Evolutionary conservation across 1,139 yeast species (phyloP).

Genomic region (Diutina sp.): DNA sequence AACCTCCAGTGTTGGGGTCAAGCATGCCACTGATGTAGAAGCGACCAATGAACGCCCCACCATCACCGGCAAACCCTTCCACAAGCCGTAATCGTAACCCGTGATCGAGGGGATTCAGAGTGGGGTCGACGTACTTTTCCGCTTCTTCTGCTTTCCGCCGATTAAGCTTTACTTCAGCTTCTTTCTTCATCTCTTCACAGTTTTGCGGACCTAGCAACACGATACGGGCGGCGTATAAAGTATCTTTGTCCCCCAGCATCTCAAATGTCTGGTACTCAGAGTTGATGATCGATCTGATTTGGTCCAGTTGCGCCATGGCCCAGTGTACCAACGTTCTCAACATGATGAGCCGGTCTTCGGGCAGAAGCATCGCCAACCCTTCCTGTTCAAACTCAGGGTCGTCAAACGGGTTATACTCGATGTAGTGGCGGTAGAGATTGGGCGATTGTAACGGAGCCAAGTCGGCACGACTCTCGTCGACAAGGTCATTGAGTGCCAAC

Average conservation of each 20-base stretch:
- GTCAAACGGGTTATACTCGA: neutral
- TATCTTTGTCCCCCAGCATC: constrained; percentile 2
- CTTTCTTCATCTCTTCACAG: neutral
- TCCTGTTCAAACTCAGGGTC: neutral
- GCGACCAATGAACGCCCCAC: constrained; percentile 1
- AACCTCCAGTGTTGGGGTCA: neutral
- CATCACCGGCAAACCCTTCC: neutral
- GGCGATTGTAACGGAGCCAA: neutral
- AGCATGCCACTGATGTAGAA: constrained; percentile 1
- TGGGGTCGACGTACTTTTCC: constrained; percentile 1
- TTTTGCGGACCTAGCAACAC: neutral
- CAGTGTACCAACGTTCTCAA: constrained; percentile 1
- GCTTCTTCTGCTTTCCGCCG: constrained; percentile 1
- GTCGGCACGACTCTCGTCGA: neutral
- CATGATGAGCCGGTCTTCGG: constrained; percentile 1
- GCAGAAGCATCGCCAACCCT: neutral
- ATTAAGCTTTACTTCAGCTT: neutral
- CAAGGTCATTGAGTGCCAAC: neutral
- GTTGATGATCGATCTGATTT: neutral
- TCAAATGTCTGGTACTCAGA: neutral
- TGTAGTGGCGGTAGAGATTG: neutral
- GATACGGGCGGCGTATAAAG: neutral
- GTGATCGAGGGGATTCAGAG: neutral
- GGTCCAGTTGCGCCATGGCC: constrained; percentile 2
- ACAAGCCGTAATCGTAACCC: neutral